Evolutionary conservation across 1,139 yeast genomes (phyloP).

Genomic region (Yamadazyma trypodendri): DNA sequence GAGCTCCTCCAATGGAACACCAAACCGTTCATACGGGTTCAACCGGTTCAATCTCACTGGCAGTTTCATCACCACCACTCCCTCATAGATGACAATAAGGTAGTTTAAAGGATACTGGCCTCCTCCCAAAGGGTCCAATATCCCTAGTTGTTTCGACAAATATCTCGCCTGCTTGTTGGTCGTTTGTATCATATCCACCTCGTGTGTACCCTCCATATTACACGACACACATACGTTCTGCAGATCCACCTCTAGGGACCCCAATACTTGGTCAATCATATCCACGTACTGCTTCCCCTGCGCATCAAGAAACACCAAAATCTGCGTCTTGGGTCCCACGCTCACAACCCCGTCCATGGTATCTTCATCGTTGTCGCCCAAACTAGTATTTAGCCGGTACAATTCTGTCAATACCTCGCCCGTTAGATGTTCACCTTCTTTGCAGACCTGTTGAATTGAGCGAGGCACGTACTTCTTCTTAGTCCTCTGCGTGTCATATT

Average conservation of each 20-base stretch:
- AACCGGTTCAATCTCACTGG: constrained; percentile 20
- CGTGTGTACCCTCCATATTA: constrained; percentile 1
- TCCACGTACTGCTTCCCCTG: constrained; percentile 28
- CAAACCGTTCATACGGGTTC: constrained; percentile 15
- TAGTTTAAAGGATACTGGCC: constrained; percentile 48
- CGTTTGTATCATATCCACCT: constrained; percentile 2
- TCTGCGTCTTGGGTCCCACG: constrained; percentile 4
- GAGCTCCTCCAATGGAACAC: constrained; percentile 19
- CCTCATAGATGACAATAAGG: constrained; percentile 32
- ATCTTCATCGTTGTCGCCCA: not conserved
- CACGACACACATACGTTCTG: constrained; percentile 17
- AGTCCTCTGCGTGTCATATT: not conserved
- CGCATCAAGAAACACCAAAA: constrained; percentile 28
- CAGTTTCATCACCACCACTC: constrained; percentile 20
- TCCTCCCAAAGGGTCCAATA: constrained; percentile 52
- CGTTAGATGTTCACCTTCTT: not conserved
- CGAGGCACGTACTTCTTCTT: not conserved
- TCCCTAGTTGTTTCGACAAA: constrained; percentile 26
- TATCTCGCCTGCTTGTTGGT: constrained; percentile 16
- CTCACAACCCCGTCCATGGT: not conserved
- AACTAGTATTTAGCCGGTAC: not conserved
- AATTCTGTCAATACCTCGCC: not conserved
- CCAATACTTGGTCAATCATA: constrained; percentile 7
- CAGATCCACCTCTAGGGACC: constrained; percentile 10
- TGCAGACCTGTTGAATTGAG: not conserved